Percentiles rank a stretch among this genome's conserved stretches.
These are phyloP conservation scores for Spencermartinsiella ligniputridi DNA, from an alignment of 1,139 yeast genomes.

Conservation along the genomic window DNA sequence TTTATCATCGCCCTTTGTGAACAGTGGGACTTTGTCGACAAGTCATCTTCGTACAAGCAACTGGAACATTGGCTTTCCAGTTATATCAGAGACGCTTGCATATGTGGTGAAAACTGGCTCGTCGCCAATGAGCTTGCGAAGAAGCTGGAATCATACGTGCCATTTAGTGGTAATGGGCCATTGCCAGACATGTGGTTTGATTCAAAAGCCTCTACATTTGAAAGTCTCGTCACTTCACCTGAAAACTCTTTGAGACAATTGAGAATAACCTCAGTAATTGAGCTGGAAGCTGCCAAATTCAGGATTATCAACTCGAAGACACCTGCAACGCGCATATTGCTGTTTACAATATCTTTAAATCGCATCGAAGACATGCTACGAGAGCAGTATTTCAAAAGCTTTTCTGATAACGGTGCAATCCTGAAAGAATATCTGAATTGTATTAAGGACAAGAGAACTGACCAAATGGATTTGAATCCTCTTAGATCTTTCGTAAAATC, in stretches of 20 bases:
- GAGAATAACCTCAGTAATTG: conserved; percentile 4
- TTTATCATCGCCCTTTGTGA: conserved; percentile 64
- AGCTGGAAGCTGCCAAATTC: conserved; percentile 9
- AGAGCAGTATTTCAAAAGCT: neutral
- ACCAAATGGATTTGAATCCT: neutral
- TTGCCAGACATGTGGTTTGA: neutral
- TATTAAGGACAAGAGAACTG: neutral
- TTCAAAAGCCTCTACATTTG: neutral
- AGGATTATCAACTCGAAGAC: conserved; percentile 3
- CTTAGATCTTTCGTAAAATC: neutral
- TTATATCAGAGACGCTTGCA: conserved; percentile 33
- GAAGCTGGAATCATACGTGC: conserved; percentile 3
- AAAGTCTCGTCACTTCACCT: neutral
- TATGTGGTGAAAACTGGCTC: conserved; percentile 27
- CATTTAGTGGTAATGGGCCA: neutral
- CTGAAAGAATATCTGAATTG: neutral
- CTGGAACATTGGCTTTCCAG: conserved; percentile 48
- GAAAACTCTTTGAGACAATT: neutral
- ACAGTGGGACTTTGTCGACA: conserved; percentile 60
- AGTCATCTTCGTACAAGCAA: conserved; percentile 24
- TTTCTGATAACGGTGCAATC: neutral
- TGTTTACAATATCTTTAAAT: neutral
- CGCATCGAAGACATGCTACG: neutral
- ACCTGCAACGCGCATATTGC: conserved; percentile 1
- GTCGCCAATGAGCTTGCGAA: conserved; percentile 12